Base-by-base conservation (phyloP, 805 yeast genomes). In the Metschnikowia borealis region DNA sequence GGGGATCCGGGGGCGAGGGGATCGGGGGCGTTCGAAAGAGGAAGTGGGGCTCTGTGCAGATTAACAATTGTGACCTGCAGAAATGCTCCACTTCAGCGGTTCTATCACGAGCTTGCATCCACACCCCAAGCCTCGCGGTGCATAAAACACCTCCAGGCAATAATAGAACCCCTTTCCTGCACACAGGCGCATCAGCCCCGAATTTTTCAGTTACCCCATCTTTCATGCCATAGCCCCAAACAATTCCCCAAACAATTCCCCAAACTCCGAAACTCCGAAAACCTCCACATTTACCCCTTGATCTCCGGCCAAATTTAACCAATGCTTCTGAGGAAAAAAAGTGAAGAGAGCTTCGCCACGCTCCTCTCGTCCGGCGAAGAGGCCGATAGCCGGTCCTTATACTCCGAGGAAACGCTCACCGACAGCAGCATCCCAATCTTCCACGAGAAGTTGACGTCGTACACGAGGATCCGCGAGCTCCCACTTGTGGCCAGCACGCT, bases 371-470 rank as follows among this genome's bases (percentile, higher is more conserved):
- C 47, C 2, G 15, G 36, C 34, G 46, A 46, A 26, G 51, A 48
- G 10, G 29, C 38, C 26, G 47, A 44, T 6, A 6, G 23, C 3
- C 48, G 34, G 43, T 55, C 60, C 2, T 18, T 55, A 3, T 43
- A 44, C 15, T 55, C 61, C 8, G 54, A 50, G 4, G 58, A 55
- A 14, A 57, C 61, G 1, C 53, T 57, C 17, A 45, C 54, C 26
- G 58, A 48, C 10, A 54, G 51, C 11, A 38, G 45, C 17, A 46
- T 49, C 18, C 48, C 51, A 5, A 41, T 57, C 8, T 55, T 57
- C 33, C 52, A 49, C 32, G 47, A 50, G 31, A 52, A 43, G 13
- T 50, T 57, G 35, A 51, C 46, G 47, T 21, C 56, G 0, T 57
- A 48, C 45, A 54, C 55, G 11, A 43, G 42, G 26, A 50, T 52